phyloP scores from a whole-genome alignment of 2,329 filamentous ascomycete species.

The Diaporthe helianthi region DNA sequence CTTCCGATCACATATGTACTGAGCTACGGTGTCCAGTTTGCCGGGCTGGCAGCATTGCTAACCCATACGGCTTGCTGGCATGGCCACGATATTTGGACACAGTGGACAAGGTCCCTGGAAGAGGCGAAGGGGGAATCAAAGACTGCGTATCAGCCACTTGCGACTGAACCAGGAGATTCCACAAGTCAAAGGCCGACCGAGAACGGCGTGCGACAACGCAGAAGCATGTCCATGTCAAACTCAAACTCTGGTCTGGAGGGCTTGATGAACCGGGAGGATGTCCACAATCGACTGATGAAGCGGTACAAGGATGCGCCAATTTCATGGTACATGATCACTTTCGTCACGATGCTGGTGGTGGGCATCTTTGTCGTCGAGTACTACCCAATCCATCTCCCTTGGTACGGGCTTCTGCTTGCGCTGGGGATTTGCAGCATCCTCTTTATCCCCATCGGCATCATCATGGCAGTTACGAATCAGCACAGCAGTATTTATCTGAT shows the following conservation, averaged over 20 bases:
- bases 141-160: conserved; percentile 58
- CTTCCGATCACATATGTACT: conserved; percentile 87
- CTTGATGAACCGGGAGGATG: conserved; percentile 75
- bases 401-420: conserved; percentile 84
- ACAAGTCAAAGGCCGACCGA: conserved; percentile 29
- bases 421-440: conserved; percentile 79
- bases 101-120: conserved; percentile 73
- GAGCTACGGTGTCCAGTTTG: conserved; percentile 87
- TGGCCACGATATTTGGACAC: conserved; percentile 79
- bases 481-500: conserved; percentile 87
- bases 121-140: conserved; percentile 64
- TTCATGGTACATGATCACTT: conserved; percentile 80
- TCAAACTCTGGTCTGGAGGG: conserved; percentile 55
- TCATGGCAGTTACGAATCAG: conserved; percentile 92
- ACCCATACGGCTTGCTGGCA: conserved; percentile 88
- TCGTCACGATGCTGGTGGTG: conserved; percentile 76
- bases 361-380: conserved; percentile 88
- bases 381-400: conserved; percentile 82
- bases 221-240: conserved; percentile 38
- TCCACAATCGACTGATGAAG: conserved; percentile 84
- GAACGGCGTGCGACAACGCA: conserved; percentile 3
- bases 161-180: conserved; percentile 33
- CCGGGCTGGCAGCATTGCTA: conserved; percentile 78
- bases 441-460: conserved; percentile 90
- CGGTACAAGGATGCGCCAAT: conserved; percentile 83